These are phyloP conservation scores for Spergularia azorica DNA, from an alignment of 179 eudicot genomes.

Conservation along the genomic window DNA sequence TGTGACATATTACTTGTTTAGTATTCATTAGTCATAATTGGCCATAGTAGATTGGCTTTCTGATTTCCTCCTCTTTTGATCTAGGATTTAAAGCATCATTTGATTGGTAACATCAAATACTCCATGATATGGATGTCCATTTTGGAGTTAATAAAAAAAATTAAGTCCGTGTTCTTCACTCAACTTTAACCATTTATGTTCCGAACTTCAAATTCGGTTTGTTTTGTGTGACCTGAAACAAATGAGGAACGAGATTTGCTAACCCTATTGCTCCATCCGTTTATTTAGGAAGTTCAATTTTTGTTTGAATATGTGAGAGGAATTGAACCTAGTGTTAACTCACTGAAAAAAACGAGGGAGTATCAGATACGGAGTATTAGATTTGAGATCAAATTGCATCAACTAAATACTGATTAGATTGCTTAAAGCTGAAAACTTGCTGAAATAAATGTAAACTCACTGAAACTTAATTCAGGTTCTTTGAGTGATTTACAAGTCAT, in stretches of 20 bases:
- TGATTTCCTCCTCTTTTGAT: neutral
- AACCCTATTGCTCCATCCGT: too few species aligned
- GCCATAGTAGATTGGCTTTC: neutral
- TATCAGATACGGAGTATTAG: neutral
- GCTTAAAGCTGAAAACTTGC: neutral
- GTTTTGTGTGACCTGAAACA: too few species aligned
- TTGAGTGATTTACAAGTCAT: slow-evolving; percentile 19
- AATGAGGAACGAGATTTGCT: too few species aligned
- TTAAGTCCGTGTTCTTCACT: neutral
- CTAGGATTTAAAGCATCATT: neutral
- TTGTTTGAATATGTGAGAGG: neutral
- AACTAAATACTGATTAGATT: neutral
- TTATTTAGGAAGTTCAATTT: too few species aligned
- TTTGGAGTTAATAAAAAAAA: neutral
- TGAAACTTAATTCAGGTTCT: slow-evolving; percentile 2
- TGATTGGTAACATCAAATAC: neutral
- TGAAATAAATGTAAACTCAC: neutral
- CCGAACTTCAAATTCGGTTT: too few species aligned
- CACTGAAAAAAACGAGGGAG: too few species aligned
- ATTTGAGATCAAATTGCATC: slow-evolving; percentile 1
- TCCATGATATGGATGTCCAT: slow-evolving; percentile 2
- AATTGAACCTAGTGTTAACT: too few species aligned
- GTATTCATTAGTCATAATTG: neutral
- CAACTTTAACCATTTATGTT: neutral
- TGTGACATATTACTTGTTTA: neutral